phyloP scores from a whole-genome alignment of 2,329 filamentous ascomycete genomes.

The Ophiostoma piceae region DNA sequence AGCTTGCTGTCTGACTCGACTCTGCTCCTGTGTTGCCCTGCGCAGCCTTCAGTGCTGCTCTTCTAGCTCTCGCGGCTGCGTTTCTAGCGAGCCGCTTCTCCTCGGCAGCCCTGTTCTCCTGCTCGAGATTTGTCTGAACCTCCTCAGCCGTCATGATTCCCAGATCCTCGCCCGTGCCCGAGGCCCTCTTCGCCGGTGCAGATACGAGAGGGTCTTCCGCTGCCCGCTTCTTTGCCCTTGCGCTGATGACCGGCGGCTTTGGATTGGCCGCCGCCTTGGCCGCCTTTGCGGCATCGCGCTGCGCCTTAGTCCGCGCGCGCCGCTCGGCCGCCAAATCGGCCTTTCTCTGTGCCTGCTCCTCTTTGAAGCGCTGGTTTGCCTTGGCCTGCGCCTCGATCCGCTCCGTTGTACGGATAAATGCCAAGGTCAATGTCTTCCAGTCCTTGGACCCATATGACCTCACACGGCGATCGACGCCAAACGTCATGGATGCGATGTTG shows the following conservation, averaged over 20 bases:
- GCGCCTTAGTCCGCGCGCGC: neutral
- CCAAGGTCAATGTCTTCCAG: neutral
- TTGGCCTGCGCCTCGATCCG: neutral
- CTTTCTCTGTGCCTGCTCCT: neutral
- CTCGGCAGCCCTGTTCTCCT: neutral
- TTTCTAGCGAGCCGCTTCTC: neutral
- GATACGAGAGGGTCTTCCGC: neutral
- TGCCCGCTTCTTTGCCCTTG: neutral
- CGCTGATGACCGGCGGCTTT: neutral
- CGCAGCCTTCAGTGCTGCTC: neutral
- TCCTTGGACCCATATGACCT: neutral
- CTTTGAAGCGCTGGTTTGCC: neutral
- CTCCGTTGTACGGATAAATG: slow-evolving; percentile 13
- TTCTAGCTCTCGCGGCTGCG: neutral
- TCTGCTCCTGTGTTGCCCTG: neutral
- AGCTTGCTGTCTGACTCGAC: no score
- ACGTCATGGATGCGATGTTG: slow-evolving; percentile 16
- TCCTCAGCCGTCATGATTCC: neutral
- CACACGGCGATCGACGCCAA: slow-evolving; percentile 10
- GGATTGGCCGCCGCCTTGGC: neutral
- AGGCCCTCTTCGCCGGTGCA: neutral
- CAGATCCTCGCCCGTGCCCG: neutral
- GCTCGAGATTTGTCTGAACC: neutral
- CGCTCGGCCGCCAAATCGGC: neutral
- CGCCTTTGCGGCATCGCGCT: neutral